Percentiles rank a stretch among this genome's conserved stretches.
phyloP scores from a whole-genome alignment of 257 asterid species.

The Catharanthus roseus region DNA sequence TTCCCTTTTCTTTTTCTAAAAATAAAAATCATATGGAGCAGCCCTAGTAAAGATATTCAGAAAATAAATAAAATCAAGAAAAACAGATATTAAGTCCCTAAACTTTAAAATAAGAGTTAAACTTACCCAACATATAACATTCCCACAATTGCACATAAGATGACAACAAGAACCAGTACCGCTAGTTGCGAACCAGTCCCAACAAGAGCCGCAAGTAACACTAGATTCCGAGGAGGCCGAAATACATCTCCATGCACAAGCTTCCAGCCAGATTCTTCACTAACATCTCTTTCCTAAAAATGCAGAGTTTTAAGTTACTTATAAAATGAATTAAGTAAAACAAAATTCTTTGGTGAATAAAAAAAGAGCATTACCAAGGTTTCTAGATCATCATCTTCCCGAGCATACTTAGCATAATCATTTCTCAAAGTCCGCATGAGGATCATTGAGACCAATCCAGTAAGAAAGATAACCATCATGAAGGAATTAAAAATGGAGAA shows the following conservation, averaged over 20 bases:
- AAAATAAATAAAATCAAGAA: not conserved
- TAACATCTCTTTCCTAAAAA: conserved; percentile 53
- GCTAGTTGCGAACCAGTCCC: conserved; percentile 64
- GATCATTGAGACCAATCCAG: conserved; percentile 96
- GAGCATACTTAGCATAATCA: conserved; percentile 98
- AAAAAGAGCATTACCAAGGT: conserved; percentile 55
- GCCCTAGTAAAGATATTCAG: not conserved
- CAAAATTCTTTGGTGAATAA: not conserved
- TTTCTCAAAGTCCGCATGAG: conserved; percentile 92
- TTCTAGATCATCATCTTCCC: conserved; percentile 97
- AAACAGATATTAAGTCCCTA: not conserved
- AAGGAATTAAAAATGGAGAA: conserved; percentile 94
- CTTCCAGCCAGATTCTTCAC: conserved; percentile 70
- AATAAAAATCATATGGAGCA: too few relatives aligned
- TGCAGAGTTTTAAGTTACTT: not conserved
- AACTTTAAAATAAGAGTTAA: not conserved
- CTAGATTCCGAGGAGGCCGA: conserved; percentile 41
- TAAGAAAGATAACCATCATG: conserved; percentile 99
- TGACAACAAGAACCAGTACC: conserved; percentile 51
- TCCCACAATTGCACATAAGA: conserved; percentile 50
- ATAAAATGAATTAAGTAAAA: not conserved
- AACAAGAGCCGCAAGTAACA: conserved; percentile 52
- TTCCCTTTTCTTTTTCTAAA: too few relatives aligned
- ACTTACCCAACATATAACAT: conserved; percentile 63
- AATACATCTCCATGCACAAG: conserved; percentile 67